phyloP scores from a whole-genome alignment of 2,329 filamentous ascomycete species.

The Claviceps fusiformis region DNA sequence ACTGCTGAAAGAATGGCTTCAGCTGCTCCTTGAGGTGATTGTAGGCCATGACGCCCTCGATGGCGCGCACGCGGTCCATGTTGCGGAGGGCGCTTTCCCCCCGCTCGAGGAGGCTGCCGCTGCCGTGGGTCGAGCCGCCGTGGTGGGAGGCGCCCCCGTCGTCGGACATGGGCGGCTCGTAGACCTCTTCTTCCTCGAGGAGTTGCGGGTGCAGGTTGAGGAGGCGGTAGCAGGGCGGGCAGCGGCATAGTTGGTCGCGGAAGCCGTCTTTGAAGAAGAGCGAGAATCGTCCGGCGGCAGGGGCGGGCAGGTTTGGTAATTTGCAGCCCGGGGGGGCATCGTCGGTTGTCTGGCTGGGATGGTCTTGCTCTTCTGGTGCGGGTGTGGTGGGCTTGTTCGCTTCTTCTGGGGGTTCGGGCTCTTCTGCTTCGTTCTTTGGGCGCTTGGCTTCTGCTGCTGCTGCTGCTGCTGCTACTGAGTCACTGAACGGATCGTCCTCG shows the following conservation, averaged over 20 bases:
- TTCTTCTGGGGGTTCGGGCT: not conserved
- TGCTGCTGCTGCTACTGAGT: constrained; percentile 10
- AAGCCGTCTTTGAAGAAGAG: constrained; percentile 73
- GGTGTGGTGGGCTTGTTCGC: not conserved
- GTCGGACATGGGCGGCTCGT: constrained; percentile 78
- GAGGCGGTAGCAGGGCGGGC: constrained; percentile 61
- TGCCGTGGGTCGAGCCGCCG: constrained; percentile 49
- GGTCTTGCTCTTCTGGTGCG: not conserved
- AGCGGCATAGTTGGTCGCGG: constrained; percentile 71
- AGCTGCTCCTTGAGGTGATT: constrained; percentile 92
- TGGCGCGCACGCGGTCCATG: constrained; percentile 82
- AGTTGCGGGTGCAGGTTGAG: constrained; percentile 64
- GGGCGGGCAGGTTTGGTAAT: constrained; percentile 40
- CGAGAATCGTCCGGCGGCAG: constrained; percentile 51
- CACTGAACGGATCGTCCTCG: constrained; percentile 32
- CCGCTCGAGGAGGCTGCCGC: constrained; percentile 74
- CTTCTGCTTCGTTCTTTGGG: constrained; percentile 28
- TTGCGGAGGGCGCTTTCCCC: constrained; percentile 86
- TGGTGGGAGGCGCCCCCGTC: constrained; percentile 36
- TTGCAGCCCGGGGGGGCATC: constrained; percentile 36
- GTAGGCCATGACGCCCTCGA: constrained; percentile 96
- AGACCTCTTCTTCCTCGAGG: constrained; percentile 85
- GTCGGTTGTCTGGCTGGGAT: constrained; percentile 1
- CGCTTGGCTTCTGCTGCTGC: constrained; percentile 33
- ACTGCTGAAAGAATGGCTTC: constrained; percentile 88